These are phyloP conservation scores for Trichoderma gamsii DNA, from an alignment of 495 filamentous ascomycete species.

Conservation along the genomic window DNA sequence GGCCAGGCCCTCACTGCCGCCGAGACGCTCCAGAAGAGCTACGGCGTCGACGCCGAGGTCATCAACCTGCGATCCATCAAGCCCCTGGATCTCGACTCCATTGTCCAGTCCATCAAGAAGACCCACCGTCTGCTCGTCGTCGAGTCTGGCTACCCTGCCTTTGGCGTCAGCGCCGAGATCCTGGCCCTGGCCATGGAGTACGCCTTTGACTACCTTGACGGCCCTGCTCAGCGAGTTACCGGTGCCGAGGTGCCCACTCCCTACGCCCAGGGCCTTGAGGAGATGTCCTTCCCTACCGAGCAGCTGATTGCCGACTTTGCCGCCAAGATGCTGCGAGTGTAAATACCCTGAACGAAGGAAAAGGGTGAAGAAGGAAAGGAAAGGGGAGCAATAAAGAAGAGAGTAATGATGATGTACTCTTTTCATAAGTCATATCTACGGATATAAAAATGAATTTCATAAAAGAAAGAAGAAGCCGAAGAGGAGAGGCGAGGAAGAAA, in stretches of 20 bases:
- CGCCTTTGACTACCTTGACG: constrained; percentile 93
- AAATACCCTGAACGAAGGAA: constrained; percentile 26
- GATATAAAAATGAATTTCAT: not conserved
- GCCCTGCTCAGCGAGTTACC: constrained; percentile 85
- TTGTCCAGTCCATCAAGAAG: constrained; percentile 97
- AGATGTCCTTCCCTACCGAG: constrained; percentile 88
- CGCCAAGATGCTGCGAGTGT: constrained; percentile 75
- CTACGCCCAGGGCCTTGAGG: constrained; percentile 81
- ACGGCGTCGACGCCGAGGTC: constrained; percentile 92
- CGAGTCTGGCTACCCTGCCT: constrained; percentile 93
- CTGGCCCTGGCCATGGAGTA: constrained; percentile 94
- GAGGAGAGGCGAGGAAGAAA: too few species aligned
- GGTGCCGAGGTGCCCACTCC: constrained; percentile 96
- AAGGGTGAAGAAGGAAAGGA: not conserved
- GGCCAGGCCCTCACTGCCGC: constrained; percentile 87
- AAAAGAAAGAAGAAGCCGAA: not conserved
- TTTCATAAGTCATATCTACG: not conserved
- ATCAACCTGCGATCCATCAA: constrained; percentile 97
- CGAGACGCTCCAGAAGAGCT: constrained; percentile 85
- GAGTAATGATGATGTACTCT: too few species aligned
- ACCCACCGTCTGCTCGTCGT: constrained; percentile 86
- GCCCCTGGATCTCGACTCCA: constrained; percentile 89
- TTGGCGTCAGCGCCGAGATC: constrained; percentile 86
- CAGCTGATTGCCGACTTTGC: constrained; percentile 74
- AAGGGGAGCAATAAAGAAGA: too few species aligned